Evolutionary conservation across 2,329 filamentous ascomycete genomes (phyloP).

Genomic region (Aureobasidium pullulans): DNA sequence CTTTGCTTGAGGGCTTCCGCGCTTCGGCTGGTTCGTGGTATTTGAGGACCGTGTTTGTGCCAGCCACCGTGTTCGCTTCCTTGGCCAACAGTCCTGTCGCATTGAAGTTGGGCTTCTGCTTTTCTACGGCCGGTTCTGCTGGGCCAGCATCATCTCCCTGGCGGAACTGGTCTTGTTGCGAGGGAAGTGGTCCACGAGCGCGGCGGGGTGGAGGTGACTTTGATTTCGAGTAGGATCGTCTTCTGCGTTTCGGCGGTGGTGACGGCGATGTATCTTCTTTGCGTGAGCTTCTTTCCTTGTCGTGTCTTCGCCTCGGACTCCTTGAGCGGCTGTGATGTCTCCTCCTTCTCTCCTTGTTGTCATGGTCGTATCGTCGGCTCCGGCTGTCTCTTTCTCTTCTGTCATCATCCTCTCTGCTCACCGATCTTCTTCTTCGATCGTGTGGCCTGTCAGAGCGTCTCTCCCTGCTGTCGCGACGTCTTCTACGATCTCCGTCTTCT

Average conservation of each 20-base stretch:
- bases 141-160: constrained; percentile 20
- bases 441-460: neutral
- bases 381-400: constrained; percentile 7
- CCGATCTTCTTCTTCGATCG: constrained; percentile 1
- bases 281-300: constrained; percentile 8
- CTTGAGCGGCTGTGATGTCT: constrained; percentile 6
- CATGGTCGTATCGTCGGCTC: neutral
- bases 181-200: constrained; percentile 37
- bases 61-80: constrained; percentile 75
- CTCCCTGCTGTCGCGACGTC: neutral
- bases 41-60: constrained; percentile 74
- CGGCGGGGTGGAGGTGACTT: constrained; percentile 38
- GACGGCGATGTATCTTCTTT: neutral
- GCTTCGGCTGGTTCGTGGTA: constrained; percentile 94
- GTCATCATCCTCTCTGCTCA: constrained; percentile 2
- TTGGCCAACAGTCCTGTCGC: constrained; percentile 77
- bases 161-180: constrained; percentile 39
- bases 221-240: constrained; percentile 20
- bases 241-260: constrained; percentile 5
- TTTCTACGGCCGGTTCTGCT: constrained; percentile 42
- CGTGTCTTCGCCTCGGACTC: constrained; percentile 3
- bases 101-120: constrained; percentile 83
- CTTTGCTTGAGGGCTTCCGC: constrained; percentile 70
- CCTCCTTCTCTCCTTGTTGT: constrained; percentile 2
- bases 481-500: neutral